Evolutionary conservation across 2,329 filamentous ascomycete species (phyloP).

Genomic region (Alternaria consortialis): DNA sequence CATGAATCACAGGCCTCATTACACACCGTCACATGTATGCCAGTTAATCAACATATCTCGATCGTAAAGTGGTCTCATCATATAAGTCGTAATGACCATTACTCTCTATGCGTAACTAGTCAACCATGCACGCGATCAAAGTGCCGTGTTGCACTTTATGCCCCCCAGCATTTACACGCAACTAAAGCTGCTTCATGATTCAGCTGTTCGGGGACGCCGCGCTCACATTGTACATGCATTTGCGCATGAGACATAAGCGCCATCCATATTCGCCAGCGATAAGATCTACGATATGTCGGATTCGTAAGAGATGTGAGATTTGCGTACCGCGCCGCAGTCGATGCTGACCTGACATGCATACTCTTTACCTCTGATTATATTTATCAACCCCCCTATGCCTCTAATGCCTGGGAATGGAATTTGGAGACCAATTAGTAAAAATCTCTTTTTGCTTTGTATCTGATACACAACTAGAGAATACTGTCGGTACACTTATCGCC

Average conservation of each 20-base stretch:
- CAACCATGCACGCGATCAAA: not conserved
- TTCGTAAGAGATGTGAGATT: not conserved
- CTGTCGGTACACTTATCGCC: not conserved
- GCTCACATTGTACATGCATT: not conserved
- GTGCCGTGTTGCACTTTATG: not conserved
- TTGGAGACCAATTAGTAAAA: not conserved
- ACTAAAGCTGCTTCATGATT: not conserved
- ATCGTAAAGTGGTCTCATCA: not conserved
- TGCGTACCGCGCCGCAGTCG: not conserved
- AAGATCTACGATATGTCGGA: not conserved
- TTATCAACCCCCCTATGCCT: not conserved
- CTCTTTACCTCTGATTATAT: not conserved
- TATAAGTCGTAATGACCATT: not conserved
- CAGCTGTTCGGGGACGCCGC: not conserved
- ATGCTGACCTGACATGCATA: not conserved
- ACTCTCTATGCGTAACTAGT: not conserved
- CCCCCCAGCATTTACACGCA: not conserved
- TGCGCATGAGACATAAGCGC: not conserved
- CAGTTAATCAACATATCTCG: not conserved
- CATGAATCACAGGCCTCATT: not conserved
- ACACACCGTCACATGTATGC: not conserved
- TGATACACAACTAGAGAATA: not conserved
- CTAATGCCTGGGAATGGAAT: not conserved
- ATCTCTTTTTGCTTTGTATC: not conserved
- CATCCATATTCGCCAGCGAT: not conserved